Conservation (phyloP, 2,329 filamentous ascomycete species). For the Fusarium albidum region DNA sequence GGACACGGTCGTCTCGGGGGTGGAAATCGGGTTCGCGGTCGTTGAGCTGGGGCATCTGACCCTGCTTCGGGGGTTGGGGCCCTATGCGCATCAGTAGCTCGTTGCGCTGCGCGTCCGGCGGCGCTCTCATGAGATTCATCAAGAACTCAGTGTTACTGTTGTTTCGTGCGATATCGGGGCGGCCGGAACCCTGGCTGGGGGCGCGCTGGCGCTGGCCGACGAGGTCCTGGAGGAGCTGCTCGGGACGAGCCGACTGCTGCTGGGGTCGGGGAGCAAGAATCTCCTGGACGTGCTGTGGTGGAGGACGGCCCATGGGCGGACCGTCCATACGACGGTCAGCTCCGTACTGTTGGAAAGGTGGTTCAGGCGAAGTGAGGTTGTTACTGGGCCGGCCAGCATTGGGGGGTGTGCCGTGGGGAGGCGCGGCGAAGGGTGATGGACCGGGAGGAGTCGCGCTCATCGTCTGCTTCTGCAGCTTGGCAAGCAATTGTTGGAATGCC, state of each 20-base stretch:
- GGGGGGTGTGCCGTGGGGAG: slow-evolving; percentile 43
- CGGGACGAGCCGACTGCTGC: slow-evolving; percentile 60
- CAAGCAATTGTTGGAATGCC: slow-evolving; percentile 82
- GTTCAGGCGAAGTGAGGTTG: slow-evolving; percentile 55
- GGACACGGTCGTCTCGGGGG: slow-evolving; percentile 45
- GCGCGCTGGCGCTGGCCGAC: slow-evolving; percentile 66
- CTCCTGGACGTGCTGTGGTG: slow-evolving; percentile 57
- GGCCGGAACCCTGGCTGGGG: slow-evolving; percentile 58
- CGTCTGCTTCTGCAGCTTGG: slow-evolving; percentile 76
- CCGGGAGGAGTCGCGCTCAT: slow-evolving; percentile 55
- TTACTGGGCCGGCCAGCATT: slow-evolving; percentile 45
- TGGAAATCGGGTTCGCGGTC: slow-evolving; percentile 59
- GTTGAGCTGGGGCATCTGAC: slow-evolving; percentile 46
- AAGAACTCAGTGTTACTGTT: slow-evolving; percentile 83
- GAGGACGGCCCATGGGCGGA: slow-evolving; percentile 48
- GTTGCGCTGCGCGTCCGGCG: slow-evolving; percentile 60
- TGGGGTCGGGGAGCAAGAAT: slow-evolving; percentile 61
- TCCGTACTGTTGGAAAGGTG: slow-evolving; percentile 55
- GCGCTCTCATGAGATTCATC: slow-evolving; percentile 78
- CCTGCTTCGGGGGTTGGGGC: slow-evolving; percentile 52
- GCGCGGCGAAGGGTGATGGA: slow-evolving; percentile 53
- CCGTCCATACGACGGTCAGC: slow-evolving; percentile 53
- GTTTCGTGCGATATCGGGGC: slow-evolving; percentile 55
- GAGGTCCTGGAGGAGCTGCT: slow-evolving; percentile 69
- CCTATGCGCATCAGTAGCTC: slow-evolving; percentile 61